Base-by-base conservation (phyloP, 495 filamentous ascomycete species). In the Hyaloscypha variabilis region DNA sequence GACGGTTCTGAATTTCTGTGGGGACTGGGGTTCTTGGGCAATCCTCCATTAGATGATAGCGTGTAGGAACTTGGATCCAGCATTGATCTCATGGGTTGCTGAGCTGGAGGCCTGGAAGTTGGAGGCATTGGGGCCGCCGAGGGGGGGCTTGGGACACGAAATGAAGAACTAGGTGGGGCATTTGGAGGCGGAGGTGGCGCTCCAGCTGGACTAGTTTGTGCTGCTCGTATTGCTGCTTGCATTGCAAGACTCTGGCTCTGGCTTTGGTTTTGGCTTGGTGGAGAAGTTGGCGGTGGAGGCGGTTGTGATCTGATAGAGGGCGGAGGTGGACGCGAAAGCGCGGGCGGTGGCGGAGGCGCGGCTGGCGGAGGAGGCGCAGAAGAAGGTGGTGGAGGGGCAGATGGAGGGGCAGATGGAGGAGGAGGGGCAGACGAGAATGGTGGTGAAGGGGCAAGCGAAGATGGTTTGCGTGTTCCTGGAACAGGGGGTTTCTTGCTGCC, bases 61-160 rank as follows among this genome's bases (percentile, higher is more conserved):
- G 91, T 94, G 76, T 92, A 95, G 28, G 86, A 81, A 73, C 88
- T 92, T 14, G 92, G 83, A 74, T 95, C 89, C 23, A 94, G 76
- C 75, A 87, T 83, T 8, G 86, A 85, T 61, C 83, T 79, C 25
- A 78, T 73, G 39, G 80, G 77, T 60, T 69, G 69, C 64, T 62
- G 72, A 50, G 68, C 63, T 67, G 46, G 77, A 34, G 60, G 65
- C 50, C 67, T 74, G 17, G 69, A 63, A 19, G 25, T 57, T 65
- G 74, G 74, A 11, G 74, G 62, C 8, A 70, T 68, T 25, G 65
- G 63, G 1, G 73, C 57, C n/a, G 71, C 52, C n/a, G 77, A 68
- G 1, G 76, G 67, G 21, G 78, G 78, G 5, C 78, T 77, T 30
- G 79, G 76, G 21, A 76, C 67, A 19, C 74, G 67, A 14, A 73